These are phyloP conservation scores for Anethum foeniculum DNA, from an alignment of 140 eudicot species.

Conservation along the genomic window DNA sequence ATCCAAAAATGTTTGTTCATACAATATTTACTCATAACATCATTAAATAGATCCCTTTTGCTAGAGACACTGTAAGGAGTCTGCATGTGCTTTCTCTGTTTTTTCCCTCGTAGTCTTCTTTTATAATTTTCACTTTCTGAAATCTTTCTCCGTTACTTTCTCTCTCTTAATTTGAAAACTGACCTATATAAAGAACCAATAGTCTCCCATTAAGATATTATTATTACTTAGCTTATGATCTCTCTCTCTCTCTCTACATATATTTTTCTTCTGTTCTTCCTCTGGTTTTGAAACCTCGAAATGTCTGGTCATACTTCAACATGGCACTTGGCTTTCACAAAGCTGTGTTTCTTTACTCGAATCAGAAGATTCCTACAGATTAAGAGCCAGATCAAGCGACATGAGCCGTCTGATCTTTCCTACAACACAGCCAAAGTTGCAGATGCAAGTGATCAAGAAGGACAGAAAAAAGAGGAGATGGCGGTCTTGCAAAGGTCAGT, in stretches of 20 bases:
- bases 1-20: not conserved
- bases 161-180: not conserved
- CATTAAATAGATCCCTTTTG: not conserved
- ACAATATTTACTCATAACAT: not conserved
- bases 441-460: conserved; percentile 1
- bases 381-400: not conserved
- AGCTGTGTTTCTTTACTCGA: conserved; percentile 32
- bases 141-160: not conserved
- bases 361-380: conserved; percentile 13
- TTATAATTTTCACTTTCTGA: not conserved
- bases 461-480: conserved; percentile 6
- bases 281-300: conserved; percentile 2
- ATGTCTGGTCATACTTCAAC: conserved; percentile 37
- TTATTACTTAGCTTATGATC: not conserved
- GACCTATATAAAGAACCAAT: not conserved
- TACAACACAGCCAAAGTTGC: not conserved
- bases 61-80: not conserved
- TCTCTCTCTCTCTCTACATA: not conserved
- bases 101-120: not conserved
- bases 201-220: not conserved
- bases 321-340: conserved; percentile 34
- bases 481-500: conserved; percentile 57
- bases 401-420: not conserved
- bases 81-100: conserved; percentile 10
- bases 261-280: not conserved